Evolutionary conservation across 225 moss, liverwort and hornwort species (phyloP).

Genomic region (Physcomitrium patens): DNA sequence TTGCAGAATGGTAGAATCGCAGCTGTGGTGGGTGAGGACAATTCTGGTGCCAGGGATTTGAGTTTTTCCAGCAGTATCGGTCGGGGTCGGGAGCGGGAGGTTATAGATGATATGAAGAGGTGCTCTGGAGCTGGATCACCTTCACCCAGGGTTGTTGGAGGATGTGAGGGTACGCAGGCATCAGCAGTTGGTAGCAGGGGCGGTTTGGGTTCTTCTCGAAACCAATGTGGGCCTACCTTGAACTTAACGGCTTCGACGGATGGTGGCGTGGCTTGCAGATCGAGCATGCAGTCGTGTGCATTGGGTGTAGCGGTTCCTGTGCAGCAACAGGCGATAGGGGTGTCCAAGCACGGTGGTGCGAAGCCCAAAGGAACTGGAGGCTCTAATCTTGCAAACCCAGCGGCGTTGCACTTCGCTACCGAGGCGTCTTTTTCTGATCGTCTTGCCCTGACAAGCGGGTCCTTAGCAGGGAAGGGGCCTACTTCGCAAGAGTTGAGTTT

Average conservation of each 20-base stretch:
- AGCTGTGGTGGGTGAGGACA: conserved; percentile 40
- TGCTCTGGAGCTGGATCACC: conserved; percentile 34
- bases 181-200: conserved; percentile 36
- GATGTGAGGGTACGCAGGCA: conserved; percentile 37
- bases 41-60: conserved; percentile 35
- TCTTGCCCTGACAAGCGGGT: conserved; percentile 36
- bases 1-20: conserved; percentile 29
- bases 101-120: conserved; percentile 48
- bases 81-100: conserved; percentile 32
- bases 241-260: too few species aligned
- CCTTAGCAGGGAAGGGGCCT: conserved; percentile 45
- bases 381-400: conserved; percentile 23
- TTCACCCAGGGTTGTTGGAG: conserved; percentile 57
- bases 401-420: conserved; percentile 29
- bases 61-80: conserved; percentile 30
- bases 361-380: conserved; percentile 39
- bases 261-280: too few species aligned
- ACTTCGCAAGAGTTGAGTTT: conserved; percentile 50
- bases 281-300: too few species aligned
- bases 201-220: conserved; percentile 32
- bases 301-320: too few species aligned
- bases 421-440: conserved; percentile 62
- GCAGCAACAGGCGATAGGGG: too few species aligned
- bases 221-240: too few species aligned
- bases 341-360: conserved; percentile 23